Evolutionary conservation across 164 flowering plant genomes (phyloP).

Genomic region (Euptelea pleiosperma): DNA sequence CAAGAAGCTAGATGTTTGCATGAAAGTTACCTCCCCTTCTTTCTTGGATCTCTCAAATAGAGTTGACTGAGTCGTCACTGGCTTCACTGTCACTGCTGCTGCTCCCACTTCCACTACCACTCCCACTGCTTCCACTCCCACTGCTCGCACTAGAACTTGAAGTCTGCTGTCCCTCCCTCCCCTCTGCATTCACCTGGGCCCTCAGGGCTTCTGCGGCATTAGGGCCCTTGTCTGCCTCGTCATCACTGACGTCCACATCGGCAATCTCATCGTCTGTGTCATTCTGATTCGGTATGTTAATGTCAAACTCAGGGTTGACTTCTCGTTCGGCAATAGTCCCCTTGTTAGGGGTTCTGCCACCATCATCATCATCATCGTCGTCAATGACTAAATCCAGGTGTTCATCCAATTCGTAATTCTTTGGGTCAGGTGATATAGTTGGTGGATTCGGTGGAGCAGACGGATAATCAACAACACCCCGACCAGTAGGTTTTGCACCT

Average conservation of each 20-base stretch:
- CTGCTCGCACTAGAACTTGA: conserved; percentile 67
- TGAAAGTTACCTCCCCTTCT: too few species aligned
- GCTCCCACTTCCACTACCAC: conserved; percentile 49
- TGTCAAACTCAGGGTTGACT: conserved; percentile 35
- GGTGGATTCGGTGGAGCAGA: conserved; percentile 24
- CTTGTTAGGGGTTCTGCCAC: conserved; percentile 22
- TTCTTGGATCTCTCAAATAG: too few species aligned
- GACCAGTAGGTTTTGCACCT: conserved; percentile 43
- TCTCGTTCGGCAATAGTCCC: conserved; percentile 22
- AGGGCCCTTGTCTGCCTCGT: conserved; percentile 52
- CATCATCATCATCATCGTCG: conserved; percentile 38
- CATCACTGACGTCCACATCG: conserved; percentile 79
- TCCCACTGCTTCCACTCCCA: conserved; percentile 58
- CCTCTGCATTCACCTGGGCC: conserved; percentile 68
- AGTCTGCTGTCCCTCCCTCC: conserved; percentile 34
- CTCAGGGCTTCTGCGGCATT: conserved; percentile 89
- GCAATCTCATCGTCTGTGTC: conserved; percentile 83
- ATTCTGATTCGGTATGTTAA: conserved; percentile 44
- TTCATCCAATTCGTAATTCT: conserved; percentile 44
- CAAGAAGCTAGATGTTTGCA: too few species aligned
- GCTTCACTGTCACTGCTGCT: conserved; percentile 59
- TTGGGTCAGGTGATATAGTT: conserved; percentile 33
- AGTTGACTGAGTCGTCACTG: conserved; percentile 58
- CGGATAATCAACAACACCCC: conserved; percentile 24
- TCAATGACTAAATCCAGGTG: conserved; percentile 50